Evolutionary conservation across 1,139 yeast genomes (phyloP), one percentile per base, ranked within the genome.

Genomic region (Hyphopichia pseudoburtonii): DNA sequence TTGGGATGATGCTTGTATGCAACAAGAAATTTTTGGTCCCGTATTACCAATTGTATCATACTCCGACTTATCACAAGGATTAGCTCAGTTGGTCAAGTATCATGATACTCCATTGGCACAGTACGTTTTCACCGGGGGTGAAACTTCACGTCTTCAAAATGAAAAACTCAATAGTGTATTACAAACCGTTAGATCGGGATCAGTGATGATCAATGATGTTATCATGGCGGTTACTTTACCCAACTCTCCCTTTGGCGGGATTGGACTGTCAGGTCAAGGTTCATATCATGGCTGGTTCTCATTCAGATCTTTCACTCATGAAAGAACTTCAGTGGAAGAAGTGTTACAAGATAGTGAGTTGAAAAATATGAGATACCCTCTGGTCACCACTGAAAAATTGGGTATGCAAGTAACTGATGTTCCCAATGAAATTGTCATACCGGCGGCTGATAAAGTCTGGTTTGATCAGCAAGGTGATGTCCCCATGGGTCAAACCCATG

Each of bases 81-180:
- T 86, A 27, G 60, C 58, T 10, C 52, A 73, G 5, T 75, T 87
- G 15, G 59, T 67, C 17, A 51, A 56, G 14, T 48, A 66, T 38
- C 87, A 81, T 54, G 96, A 88, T 59, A 82, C 90, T n/a, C 97
- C 98, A 9, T 74, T 90, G 56, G 95, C 96, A 0, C 69, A 81
- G 41, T 90, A 90, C 57, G 66, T 87, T 24, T 89, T 85, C 58
- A 75, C 94, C 14, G 63, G 74, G 32, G 70, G 66, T n/a, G 30
- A 59, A 4, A 47, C 60, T n/a, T 46, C 56, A 36, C 58, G 72
- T 40, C 34, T 39, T 18, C 66, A 73, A 47, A 66, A 73, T 46
- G 50, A 59, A 6, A 83, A 82, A 51, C 66, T 78, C 36, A 69
- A 80, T 32, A 55, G 56, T 33, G 76, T 89, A 37, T 62, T 76